Evolutionary conservation across 306 rosid genomes (phyloP).

Genomic region (Delonix regia): DNA sequence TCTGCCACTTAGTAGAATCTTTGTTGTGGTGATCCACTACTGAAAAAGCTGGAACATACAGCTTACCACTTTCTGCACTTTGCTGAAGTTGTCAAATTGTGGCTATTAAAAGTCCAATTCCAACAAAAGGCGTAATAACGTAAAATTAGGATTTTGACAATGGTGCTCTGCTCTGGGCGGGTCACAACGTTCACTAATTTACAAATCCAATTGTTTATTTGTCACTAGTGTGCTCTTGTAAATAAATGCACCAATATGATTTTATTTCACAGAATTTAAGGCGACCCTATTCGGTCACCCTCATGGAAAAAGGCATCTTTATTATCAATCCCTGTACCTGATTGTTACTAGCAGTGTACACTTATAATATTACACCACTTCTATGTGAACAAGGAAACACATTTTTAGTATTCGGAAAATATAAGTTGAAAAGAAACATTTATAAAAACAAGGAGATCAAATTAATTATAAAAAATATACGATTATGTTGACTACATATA

Average conservation of each 20-base stretch:
- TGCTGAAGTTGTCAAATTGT: constrained; percentile 14
- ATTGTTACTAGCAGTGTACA: too few relatives aligned
- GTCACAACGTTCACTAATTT: neutral
- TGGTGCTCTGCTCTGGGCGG: neutral
- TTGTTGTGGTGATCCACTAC: constrained; percentile 30
- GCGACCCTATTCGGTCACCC: neutral
- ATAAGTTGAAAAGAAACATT: neutral
- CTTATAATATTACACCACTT: neutral
- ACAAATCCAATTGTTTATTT: neutral
- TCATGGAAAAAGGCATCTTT: neutral
- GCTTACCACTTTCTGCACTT: constrained; percentile 23
- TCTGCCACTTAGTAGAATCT: constrained; percentile 37
- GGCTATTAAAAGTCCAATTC: constrained; percentile 26
- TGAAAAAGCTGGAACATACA: constrained; percentile 10
- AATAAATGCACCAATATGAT: neutral
- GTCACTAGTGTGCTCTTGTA: neutral
- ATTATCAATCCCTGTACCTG: neutral
- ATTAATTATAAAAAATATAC: neutral
- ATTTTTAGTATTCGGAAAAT: neutral
- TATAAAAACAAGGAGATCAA: too few relatives aligned
- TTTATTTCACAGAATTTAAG: neutral
- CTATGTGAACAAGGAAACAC: neutral
- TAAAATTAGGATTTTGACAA: neutral
- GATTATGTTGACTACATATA: too few relatives aligned
- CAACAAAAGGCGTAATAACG: neutral